These are phyloP conservation scores for Jacaranda copaia DNA, from an alignment of 257 asterid species.

Conservation along the genomic window DNA sequence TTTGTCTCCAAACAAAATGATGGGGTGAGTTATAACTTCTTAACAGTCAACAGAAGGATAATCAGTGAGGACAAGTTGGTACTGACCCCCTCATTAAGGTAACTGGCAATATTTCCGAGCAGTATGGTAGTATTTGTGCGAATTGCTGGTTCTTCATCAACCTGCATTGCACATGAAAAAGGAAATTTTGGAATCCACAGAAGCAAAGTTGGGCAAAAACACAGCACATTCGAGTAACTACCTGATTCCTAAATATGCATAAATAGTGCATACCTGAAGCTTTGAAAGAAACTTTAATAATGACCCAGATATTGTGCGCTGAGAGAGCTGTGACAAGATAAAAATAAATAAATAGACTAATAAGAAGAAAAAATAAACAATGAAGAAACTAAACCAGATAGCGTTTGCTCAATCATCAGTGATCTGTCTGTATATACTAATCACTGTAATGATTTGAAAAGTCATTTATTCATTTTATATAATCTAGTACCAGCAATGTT, in stretches of 20 bases:
- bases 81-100: conserved; percentile 98
- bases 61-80: conserved; percentile 32
- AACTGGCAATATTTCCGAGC: conserved; percentile 94
- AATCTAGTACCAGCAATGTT: conserved; percentile 22
- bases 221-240: conserved; percentile 32
- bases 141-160: conserved; percentile 98
- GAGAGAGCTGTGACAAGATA: conserved; percentile 79
- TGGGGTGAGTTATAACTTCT: conserved; percentile 31
- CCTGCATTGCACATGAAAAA: conserved; percentile 54
- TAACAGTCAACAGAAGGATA: conserved; percentile 28
- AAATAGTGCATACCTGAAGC: conserved; percentile 73
- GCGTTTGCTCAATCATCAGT: conserved; percentile 32
- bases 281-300: conserved; percentile 91
- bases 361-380: conserved; percentile 26
- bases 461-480: conserved; percentile 26
- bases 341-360: conserved; percentile 15
- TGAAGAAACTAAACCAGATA: conserved; percentile 21
- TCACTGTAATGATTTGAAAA: conserved; percentile 25
- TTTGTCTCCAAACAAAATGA: conserved; percentile 29
- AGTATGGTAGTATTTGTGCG: conserved; percentile 97
- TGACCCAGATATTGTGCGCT: conserved; percentile 92
- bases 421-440: conserved; percentile 21
- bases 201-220: conserved; percentile 27
- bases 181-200: conserved; percentile 22
- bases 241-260: conserved; percentile 12